Evolutionary conservation across 192 early-diverging fungal genomes (phyloP), one percentile per base, ranked within the genome.

Genomic region (Coemansia sp.): DNA sequence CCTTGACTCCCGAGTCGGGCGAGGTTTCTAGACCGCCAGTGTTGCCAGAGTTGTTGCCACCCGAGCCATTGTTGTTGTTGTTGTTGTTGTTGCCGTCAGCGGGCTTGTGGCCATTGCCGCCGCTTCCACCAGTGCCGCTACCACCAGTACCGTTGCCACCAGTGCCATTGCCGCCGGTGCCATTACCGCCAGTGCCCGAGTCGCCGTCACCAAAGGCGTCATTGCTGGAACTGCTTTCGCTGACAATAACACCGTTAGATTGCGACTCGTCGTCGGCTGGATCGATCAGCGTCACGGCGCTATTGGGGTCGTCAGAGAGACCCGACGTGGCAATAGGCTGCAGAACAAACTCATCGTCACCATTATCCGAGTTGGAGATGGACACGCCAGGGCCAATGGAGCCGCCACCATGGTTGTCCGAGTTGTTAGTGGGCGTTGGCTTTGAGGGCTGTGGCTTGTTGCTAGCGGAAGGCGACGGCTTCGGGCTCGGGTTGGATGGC

Each of bases 71-170:
- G 15, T 57, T 25, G 27, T 23, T 10, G 42, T 29, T 14, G 14
- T 48, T 46, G 10, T 0, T 4, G n/a, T 2, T 65, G 50, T 37
- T 37, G 42, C 62, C 38, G 29, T 3, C 14, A 29, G 53, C 29
- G 12, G 59, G 37, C n/a, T 39, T 61, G 59, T 57, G 27, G 23
- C 51, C 58, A 62, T n/a, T 63, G 34, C 51, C 58, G 48, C 59
- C 38, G 51, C 53, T 27, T 19, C 39, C 44, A 25, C 31, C 57
- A 57, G 11, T 69, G 19, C 21, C 10, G 32, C n/a, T 29, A 4
- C 44, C 44, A n/a, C 44, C 57, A 21, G 19, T 61, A 27, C n/a
- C 29, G 32, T 32, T 38, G 23, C 23, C 44, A 23, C 46, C 60
- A 2, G 32, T 46, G 6, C 53, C 39, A 8, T 29, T 39, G 4